Percentiles rank a stretch among this genome's conserved stretches.
phyloP scores from a whole-genome alignment of 2,329 filamentous ascomycete species.

The Sclerotinia spermophila region DNA sequence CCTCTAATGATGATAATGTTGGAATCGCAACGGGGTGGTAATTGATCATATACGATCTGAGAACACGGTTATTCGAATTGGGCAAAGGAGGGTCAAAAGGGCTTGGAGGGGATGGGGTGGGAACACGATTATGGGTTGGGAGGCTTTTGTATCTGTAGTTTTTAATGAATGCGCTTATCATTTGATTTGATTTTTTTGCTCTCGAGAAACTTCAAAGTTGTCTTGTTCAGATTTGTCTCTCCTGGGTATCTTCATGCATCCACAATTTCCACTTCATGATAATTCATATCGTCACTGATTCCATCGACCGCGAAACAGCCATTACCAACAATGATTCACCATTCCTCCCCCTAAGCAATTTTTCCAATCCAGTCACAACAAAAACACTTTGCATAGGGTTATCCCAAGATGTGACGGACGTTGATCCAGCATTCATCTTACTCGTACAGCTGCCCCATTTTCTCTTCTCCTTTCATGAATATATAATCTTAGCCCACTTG shows the following conservation, averaged over 20 bases:
- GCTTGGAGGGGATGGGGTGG: background rate
- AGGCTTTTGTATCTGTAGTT: background rate
- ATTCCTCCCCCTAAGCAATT: background rate
- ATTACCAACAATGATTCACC: background rate
- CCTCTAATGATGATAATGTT: slow-evolving; percentile 7
- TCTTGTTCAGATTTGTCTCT: background rate
- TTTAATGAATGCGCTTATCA: background rate
- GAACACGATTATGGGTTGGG: background rate
- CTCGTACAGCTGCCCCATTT: accelerated
- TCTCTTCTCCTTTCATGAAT: too few species aligned
- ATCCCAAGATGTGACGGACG: background rate
- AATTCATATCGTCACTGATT: background rate
- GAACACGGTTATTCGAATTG: background rate
- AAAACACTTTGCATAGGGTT: background rate
- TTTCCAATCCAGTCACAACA: background rate
- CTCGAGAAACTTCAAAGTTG: background rate
- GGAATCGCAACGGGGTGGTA: slow-evolving; percentile 13
- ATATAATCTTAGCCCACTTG: too few species aligned
- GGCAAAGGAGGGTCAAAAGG: background rate
- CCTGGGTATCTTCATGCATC: background rate
- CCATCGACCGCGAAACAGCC: background rate
- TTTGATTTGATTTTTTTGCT: background rate
- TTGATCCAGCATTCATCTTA: background rate
- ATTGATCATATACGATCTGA: slow-evolving; percentile 18
- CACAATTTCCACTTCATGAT: background rate